Base-by-base conservation (phyloP, 345 rosid species). In the Conringia planisiliqua region DNA sequence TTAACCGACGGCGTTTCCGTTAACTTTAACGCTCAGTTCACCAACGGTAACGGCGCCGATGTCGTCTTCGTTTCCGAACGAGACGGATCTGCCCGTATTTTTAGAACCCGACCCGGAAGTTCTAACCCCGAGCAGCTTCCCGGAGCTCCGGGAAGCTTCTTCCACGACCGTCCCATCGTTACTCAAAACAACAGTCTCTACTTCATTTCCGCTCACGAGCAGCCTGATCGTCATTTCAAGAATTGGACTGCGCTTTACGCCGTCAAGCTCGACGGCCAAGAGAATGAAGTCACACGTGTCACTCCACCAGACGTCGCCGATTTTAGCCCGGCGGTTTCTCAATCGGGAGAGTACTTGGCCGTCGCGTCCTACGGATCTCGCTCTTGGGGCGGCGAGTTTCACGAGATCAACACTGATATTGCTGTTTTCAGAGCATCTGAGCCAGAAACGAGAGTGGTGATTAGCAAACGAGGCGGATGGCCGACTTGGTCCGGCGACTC, bases 401-500 rank as follows among this genome's bases (percentile, higher is more conserved):
- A 83, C 52, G 90, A 83, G 77, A 85, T 94, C 22, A 3, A 81
- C 24, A 90, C 96, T 6, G 93, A 88, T 61, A 82, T 91, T 14
- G 86, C 76, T 67, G 90, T 91, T 47, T 91, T 90, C 75, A 65
- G 46, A 24, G 73, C 35, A 46, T 83, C 86, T 10, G 72, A 83
- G 6, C 89, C 92, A 36, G 70, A 74, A 56, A 84, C 20, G 22
- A 86, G 98, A 42, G 72, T 74, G 26, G 79, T 83, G 29, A 72
- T 88, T 3, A 80, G 83, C 32, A 82, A 91, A 50, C 77, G 43
- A 20, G 98, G 98, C 3, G 95, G 96, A 2, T 91, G 97, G 97
- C 98, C 96, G 10, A 72, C 87, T 26, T 91, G 96, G 97, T 87
- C 80, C 10, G 85, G 93, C 16, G 98, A 91, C 51, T 79, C 86